Evolutionary conservation across 192 early-diverging fungal genomes (phyloP).

Genomic region (Umbelopsis vinacea): DNA sequence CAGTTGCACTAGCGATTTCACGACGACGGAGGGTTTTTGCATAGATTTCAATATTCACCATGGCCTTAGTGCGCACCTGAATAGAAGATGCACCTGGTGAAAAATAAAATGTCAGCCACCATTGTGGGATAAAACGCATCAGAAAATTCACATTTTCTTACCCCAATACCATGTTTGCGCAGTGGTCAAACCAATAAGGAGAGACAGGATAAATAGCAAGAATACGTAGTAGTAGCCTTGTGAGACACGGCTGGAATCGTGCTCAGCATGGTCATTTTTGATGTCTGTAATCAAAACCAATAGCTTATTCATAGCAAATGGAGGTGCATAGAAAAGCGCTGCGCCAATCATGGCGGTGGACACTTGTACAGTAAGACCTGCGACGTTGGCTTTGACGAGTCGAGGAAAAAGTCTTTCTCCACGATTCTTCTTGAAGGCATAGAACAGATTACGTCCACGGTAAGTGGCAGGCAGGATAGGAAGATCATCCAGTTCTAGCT

Average conservation of each 20-base stretch:
- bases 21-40: constrained; percentile 64
- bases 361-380: constrained; percentile 29
- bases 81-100: constrained; percentile 27
- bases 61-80: constrained; percentile 29
- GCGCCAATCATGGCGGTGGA: constrained; percentile 15
- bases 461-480: constrained; percentile 30
- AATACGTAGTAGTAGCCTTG: constrained; percentile 54
- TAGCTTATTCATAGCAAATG: constrained; percentile 36
- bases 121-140: not conserved
- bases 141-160: constrained; percentile 4
- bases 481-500: constrained; percentile 31
- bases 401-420: constrained; percentile 29
- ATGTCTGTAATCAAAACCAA: constrained; percentile 39
- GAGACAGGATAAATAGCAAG: constrained; percentile 57
- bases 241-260: constrained; percentile 19
- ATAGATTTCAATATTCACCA: constrained; percentile 58
- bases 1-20: constrained; percentile 51
- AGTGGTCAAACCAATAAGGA: constrained; percentile 48
- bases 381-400: constrained; percentile 33
- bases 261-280: constrained; percentile 9
- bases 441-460: constrained; percentile 36
- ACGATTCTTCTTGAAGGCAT: constrained; percentile 32
- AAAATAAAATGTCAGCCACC: not conserved
- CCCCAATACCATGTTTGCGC: constrained; percentile 39
- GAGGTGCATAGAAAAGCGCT: constrained; percentile 39